Conservation (phyloP, 2,329 filamentous ascomycete genomes). For the Kalmusia sp. region DNA sequence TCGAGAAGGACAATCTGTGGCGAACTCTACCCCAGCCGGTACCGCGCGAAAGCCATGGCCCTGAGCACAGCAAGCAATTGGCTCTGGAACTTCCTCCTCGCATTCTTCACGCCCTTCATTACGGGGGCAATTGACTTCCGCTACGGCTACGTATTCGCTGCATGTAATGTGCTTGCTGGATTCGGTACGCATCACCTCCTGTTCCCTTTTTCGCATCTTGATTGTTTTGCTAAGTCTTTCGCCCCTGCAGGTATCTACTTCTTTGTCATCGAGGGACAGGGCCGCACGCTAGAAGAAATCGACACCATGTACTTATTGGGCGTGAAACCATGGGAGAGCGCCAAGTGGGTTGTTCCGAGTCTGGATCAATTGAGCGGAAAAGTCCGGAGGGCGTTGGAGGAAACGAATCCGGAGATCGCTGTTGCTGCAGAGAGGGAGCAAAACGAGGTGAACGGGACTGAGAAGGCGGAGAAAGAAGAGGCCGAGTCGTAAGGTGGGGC, state of each 20-base stretch:
- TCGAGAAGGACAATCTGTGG: constrained; percentile 61
- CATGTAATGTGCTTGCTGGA: constrained; percentile 63
- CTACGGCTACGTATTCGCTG: constrained; percentile 79
- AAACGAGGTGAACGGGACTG: not conserved
- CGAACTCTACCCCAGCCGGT: constrained; percentile 68
- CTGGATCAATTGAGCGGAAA: constrained; percentile 35
- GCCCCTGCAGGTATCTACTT: constrained; percentile 64
- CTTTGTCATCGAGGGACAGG: constrained; percentile 77
- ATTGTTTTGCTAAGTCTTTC: not conserved
- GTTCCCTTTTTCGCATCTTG: not conserved
- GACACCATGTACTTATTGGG: constrained; percentile 72
- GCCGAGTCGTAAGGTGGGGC: not conserved
- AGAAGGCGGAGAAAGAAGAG: constrained; percentile 12
- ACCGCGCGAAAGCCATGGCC: constrained; percentile 52
- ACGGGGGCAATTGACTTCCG: constrained; percentile 72
- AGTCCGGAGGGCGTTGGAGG: constrained; percentile 28
- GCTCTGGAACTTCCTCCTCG: constrained; percentile 50
- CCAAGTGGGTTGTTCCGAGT: constrained; percentile 53
- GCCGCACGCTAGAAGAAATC: constrained; percentile 77
- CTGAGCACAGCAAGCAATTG: constrained; percentile 53
- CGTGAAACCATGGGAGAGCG: constrained; percentile 69
- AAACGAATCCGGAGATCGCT: constrained; percentile 28
- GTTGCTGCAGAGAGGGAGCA: constrained; percentile 14
- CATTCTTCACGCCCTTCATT: constrained; percentile 82
- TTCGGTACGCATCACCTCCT: not conserved